These are phyloP conservation scores for Geranium rotundifolium DNA, from an alignment of 345 rosid species.

Conservation along the genomic window DNA sequence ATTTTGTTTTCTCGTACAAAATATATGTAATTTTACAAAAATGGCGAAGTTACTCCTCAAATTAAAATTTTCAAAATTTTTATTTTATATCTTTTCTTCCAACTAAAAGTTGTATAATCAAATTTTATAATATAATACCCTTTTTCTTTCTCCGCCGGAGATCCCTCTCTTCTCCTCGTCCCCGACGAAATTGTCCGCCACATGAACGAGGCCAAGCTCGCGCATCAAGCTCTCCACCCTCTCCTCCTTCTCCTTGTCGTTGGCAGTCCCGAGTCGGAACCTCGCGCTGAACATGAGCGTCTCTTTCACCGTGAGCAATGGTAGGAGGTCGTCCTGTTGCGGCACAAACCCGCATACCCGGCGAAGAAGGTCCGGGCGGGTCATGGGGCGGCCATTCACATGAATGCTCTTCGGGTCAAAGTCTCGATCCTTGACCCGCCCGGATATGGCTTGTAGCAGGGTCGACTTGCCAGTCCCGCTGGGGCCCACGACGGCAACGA, in stretches of 20 bases:
- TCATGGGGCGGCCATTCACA: conserved; percentile 28
- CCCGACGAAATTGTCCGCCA: conserved; percentile 35
- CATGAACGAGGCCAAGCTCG: conserved; percentile 60
- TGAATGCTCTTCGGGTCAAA: conserved; percentile 39
- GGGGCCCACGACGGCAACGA: conserved; percentile 71
- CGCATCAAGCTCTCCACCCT: conserved; percentile 55
- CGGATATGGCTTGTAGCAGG: conserved; percentile 59
- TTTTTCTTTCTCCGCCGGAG: conserved; percentile 70
- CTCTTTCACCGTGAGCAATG: conserved; percentile 76
- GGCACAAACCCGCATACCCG: conserved; percentile 75
- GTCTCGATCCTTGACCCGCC: conserved; percentile 43
- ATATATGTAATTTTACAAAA: no score
- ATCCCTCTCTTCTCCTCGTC: conserved; percentile 67
- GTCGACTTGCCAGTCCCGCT: conserved; percentile 88
- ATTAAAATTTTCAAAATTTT: no score
- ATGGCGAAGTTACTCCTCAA: no score
- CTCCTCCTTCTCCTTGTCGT: conserved; percentile 37
- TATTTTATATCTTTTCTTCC: no score
- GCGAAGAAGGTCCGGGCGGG: conserved; percentile 36
- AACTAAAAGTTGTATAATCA: no score
- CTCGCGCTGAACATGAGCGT: conserved; percentile 68
- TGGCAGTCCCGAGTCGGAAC: conserved; percentile 51
- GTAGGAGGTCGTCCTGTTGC: conserved; percentile 71
- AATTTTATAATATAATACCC: conserved; percentile 16
- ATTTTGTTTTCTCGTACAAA: no score